Evolutionary conservation across 257 asterid genomes (phyloP), one percentile per base, ranked within the genome.

Genomic region (Nemophila menziesii): DNA sequence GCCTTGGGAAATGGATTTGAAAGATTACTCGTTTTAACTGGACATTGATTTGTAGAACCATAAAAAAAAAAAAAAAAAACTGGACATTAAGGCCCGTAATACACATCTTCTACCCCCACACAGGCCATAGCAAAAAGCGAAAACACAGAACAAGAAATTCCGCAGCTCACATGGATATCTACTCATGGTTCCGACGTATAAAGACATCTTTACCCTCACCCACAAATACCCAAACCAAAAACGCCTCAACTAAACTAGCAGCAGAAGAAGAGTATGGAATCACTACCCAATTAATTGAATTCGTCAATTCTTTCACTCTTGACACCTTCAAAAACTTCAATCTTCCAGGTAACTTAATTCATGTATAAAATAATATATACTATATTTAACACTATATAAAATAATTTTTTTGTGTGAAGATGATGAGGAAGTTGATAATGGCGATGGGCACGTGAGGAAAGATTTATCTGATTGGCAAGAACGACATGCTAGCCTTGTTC

Each of bases 381-480:
- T 34, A 48, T 20, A n/a, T 52, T 16, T 61, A 15, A 20, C 13
- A 40, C 43, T 20, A 49, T 20, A 46, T 38, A 49, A 53, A 16
- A 14, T 56, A 39, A 26, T 54, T 52, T 29, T 46, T 33, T 48
- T 58, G 29, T 17, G 11, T 41, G 9, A 57, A 67, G 86, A 67
- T 50, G 92, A 67, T 22, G 86, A 70, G 13, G 82, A 22, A 60
- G 73, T 43, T 39, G 49, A 48, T 44, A 33, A 27, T 11, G 66
- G 58, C 11, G 36, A 39, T 0, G 78, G 79, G 21, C 66, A 60
- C 55, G 55, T 73, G 38, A 59, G 65, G 42, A 50, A 50, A 44
- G 98, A 89, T 76, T 90, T 89, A 12, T 80, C 94, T 24, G 83
- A 79, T 16, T 80, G 96, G 96, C 93, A 78, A 71, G 82, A 89